Evolutionary conservation across 805 yeast species (phyloP).

Genomic region (Metschnikowia peoriensis): DNA sequence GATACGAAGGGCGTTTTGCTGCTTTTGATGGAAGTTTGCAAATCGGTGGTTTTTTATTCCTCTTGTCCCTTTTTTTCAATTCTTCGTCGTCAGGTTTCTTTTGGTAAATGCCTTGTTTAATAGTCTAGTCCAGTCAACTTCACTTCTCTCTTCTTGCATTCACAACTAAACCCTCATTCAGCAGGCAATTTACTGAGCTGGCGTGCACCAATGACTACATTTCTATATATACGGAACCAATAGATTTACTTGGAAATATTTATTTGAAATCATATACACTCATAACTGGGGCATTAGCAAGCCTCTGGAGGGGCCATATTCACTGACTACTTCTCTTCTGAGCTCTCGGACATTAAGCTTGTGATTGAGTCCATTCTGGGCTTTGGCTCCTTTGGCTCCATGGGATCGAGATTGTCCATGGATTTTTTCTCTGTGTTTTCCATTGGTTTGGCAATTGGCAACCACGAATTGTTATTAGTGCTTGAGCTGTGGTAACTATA

Average conservation of each 20-base stretch:
- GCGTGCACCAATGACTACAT: background rate
- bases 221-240: background rate
- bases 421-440: constrained; percentile 5
- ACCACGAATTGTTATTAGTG: constrained; percentile 41
- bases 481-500: constrained; percentile 36
- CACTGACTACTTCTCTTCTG: background rate
- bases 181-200: background rate
- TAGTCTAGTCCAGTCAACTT: background rate
- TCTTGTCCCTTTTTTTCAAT: background rate
- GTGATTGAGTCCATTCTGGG: constrained; percentile 8
- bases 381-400: constrained; percentile 11
- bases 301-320: too few relatives aligned
- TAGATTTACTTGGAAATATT: background rate
- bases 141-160: constrained; percentile 5
- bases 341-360: constrained; percentile 10
- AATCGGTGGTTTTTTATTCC: background rate
- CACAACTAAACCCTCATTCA: background rate
- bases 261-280: background rate
- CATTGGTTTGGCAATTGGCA: constrained; percentile 22
- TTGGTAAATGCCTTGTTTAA: too few relatives aligned
- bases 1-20: constrained; percentile 17
- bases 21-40: constrained; percentile 6
- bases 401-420: constrained; percentile 9
- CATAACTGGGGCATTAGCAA: background rate
- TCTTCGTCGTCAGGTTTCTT: too few relatives aligned